phyloP scores from a whole-genome alignment of 2,329 filamentous ascomycete genomes.

The Coniochaeta prunicola region DNA sequence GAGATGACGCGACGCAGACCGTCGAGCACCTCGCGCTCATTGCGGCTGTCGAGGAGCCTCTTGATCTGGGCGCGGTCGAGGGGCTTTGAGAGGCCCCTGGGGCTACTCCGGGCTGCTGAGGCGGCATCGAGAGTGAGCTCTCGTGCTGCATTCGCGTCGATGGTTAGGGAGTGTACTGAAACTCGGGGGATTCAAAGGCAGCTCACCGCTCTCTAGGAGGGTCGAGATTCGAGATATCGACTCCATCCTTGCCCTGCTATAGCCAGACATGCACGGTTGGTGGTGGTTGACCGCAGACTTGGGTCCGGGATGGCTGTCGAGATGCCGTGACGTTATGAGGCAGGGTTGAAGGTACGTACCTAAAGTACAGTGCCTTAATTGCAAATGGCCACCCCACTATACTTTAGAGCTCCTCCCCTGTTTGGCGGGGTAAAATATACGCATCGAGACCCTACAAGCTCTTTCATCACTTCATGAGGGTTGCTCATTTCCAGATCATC shows the following conservation, averaged over 20 bases:
- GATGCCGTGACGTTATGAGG: neutral
- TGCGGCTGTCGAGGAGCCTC: slow-evolving; percentile 88
- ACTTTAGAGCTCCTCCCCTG: neutral
- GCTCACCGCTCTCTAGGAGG: slow-evolving; percentile 85
- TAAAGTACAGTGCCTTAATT: too few relatives aligned
- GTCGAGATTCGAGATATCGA: slow-evolving; percentile 90
- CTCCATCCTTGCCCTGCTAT: slow-evolving; percentile 58
- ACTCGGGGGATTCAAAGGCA: neutral
- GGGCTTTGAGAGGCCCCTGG: slow-evolving; percentile 47
- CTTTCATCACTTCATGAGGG: neutral
- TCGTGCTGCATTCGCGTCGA: slow-evolving; percentile 53
- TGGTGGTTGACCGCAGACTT: neutral
- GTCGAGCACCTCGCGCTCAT: slow-evolving; percentile 88
- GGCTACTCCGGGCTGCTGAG: slow-evolving; percentile 66
- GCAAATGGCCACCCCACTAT: too few relatives aligned
- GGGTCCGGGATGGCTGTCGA: neutral
- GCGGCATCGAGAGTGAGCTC: slow-evolving; percentile 97
- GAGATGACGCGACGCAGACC: slow-evolving; percentile 83
- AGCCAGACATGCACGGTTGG: neutral
- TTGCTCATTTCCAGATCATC: too few relatives aligned
- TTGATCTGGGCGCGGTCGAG: slow-evolving; percentile 81
- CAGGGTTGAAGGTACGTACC: neutral
- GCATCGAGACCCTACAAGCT: neutral
- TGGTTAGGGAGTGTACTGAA: neutral
- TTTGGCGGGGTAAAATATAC: neutral